These are phyloP conservation scores for Pulveroboletus sp. DNA, from an alignment of 768 basidiomycete genomes.

Conservation along the genomic window DNA sequence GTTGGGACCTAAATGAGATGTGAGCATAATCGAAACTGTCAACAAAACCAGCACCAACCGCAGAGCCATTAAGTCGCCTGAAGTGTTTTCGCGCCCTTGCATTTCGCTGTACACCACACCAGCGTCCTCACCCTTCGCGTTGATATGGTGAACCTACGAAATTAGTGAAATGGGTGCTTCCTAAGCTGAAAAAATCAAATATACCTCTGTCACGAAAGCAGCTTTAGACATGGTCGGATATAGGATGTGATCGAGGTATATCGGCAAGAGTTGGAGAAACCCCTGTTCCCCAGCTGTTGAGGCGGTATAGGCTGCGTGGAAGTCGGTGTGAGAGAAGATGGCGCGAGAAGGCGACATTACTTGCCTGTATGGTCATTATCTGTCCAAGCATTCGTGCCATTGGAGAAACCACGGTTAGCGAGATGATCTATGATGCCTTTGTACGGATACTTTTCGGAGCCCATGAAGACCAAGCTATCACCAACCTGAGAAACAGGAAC, in stretches of 20 bases:
- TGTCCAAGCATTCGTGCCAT: constrained; percentile 96
- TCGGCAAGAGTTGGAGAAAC: constrained; percentile 76
- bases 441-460: constrained; percentile 91
- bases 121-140: constrained; percentile 83
- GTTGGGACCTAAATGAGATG: constrained; percentile 54
- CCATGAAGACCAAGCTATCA: constrained; percentile 83
- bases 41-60: constrained; percentile 42
- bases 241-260: constrained; percentile 94
- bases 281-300: constrained; percentile 94
- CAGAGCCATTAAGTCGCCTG: constrained; percentile 85
- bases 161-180: constrained; percentile 2
- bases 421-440: constrained; percentile 94
- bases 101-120: constrained; percentile 98
- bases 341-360: not conserved
- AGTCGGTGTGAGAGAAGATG: not conserved
- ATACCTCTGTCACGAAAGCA: constrained; percentile 67
- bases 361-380: constrained; percentile 78
- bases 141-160: constrained; percentile 85
- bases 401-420: constrained; percentile 89
- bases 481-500: constrained; percentile 1
- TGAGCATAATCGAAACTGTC: constrained; percentile 1
- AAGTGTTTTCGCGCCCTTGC: constrained; percentile 93
- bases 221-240: constrained; percentile 92
- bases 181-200: not conserved
- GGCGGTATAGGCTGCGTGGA: constrained; percentile 71